Evolutionary conservation across 352 stramenopile genomes (phyloP), one percentile per base, ranked within the genome.

Genomic region (Globisporangium iwayamae): DNA sequence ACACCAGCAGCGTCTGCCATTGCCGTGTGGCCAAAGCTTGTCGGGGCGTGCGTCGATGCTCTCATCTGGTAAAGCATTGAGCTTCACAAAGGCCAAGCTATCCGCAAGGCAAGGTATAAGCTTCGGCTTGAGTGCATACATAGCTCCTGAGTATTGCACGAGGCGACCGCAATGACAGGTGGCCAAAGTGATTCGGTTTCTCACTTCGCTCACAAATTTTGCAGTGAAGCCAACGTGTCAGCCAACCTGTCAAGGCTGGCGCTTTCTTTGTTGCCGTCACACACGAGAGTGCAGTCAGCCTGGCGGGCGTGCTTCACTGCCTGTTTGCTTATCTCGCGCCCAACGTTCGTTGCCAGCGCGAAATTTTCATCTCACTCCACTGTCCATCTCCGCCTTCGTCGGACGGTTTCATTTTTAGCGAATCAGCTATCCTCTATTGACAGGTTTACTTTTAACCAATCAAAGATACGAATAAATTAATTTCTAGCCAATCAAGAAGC

Each of bases 131-230:
- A 28, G 25, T 28, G 25, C 25, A 28, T 28, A 28, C 25, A 28
- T 28, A 28, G 25, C 25, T 28, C 25, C 25, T 28, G 25, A 28
- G 25, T 28, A 28, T 28, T 28, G 25, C 25, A 28, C 25, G 25
- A 28, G 25, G 25, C 25, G 38, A 51, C 10, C n/a, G 18, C 45
- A 51, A 51, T 9, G 22, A 10, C 7, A 51, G n/a, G 45, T 51
- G 45, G 45, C 5, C 45, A 32, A 4, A 16, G 46, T 9, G 50
- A 41, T 56, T 18, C 50, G 13, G 51, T 45, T 57, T 57, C 32
- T 45, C 30, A 58, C 52, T 58, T 58, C 52, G n/a, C 20, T 36
- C 16, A 45, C 52, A 58, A 58, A 46, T 58, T 58, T 58, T 18
- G 52, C 51, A 56, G 25, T 25, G 32, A 3, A 57, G 13, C 28